Percentiles rank a stretch among this genome's conserved stretches.
Conservation (phyloP, 257 asterid genomes). For the Handroanthus guayacan region DNA sequence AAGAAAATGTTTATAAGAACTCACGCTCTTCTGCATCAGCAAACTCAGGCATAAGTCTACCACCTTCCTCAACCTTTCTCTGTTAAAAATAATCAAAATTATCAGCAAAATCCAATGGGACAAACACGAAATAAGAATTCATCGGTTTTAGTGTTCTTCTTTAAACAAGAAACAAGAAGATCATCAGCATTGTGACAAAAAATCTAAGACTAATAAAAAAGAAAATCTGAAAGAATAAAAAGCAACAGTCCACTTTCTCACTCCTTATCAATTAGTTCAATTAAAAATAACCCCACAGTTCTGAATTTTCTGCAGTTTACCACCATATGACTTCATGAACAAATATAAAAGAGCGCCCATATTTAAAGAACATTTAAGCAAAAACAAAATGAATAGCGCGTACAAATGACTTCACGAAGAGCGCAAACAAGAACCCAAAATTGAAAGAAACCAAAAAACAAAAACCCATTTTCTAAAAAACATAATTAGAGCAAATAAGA, state of each 20-base stretch:
- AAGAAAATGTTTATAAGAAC: conserved; percentile 31
- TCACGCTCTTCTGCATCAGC: conserved; percentile 89
- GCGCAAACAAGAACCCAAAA: background rate
- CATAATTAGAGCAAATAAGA: background rate
- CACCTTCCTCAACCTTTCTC: conserved; percentile 78
- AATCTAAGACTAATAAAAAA: background rate
- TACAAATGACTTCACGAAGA: background rate
- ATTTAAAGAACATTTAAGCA: background rate
- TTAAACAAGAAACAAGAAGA: conserved; percentile 17
- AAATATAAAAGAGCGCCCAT: conserved; percentile 1
- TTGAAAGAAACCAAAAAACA: background rate
- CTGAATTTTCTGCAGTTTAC: background rate
- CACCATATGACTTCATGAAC: background rate
- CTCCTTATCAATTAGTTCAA: conserved; percentile 17
- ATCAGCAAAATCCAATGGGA: conserved; percentile 26
- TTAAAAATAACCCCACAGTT: background rate
- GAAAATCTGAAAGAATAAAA: background rate
- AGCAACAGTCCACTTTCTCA: background rate
- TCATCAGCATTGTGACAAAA: background rate
- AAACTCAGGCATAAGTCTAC: conserved; percentile 80
- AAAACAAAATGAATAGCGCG: background rate
- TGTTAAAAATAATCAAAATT: conserved; percentile 43
- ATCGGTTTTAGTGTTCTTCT: background rate
- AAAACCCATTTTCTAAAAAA: background rate
- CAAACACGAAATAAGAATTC: background rate